phyloP scores from a whole-genome alignment of 164 flowering plant genomes.

The Houttuynia cordata region DNA sequence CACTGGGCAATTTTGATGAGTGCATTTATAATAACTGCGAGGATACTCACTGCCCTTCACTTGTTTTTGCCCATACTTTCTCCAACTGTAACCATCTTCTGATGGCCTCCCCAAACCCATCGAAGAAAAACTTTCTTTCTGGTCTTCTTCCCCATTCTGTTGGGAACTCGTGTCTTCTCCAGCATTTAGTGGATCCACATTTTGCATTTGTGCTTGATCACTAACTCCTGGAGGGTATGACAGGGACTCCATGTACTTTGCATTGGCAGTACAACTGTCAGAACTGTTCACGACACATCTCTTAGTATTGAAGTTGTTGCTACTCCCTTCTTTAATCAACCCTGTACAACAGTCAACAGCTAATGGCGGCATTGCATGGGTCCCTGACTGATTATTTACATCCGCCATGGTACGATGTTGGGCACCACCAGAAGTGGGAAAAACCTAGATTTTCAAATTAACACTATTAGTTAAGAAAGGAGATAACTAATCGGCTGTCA shows the following conservation, averaged over 20 bases:
- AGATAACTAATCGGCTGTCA: too few species aligned
- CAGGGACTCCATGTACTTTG: constrained; percentile 10
- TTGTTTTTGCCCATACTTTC: constrained; percentile 88
- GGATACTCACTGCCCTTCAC: constrained; percentile 83
- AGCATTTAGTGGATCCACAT: constrained; percentile 13
- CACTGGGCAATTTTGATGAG: constrained; percentile 57
- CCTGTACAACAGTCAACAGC: constrained; percentile 25
- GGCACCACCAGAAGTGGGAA: neutral
- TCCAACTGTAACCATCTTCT: constrained; percentile 79
- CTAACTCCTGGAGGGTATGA: constrained; percentile 9
- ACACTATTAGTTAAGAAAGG: neutral
- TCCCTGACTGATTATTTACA: constrained; percentile 13
- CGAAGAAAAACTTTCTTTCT: constrained; percentile 23
- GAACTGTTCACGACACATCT: constrained; percentile 13
- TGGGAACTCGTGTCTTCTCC: constrained; percentile 22
- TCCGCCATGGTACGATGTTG: constrained; percentile 17
- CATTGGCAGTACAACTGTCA: constrained; percentile 11
- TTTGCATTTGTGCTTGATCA: constrained; percentile 13
- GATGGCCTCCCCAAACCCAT: constrained; percentile 29
- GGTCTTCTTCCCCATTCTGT: constrained; percentile 24
- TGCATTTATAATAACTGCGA: constrained; percentile 80
- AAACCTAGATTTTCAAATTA: neutral
- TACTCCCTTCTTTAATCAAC: constrained; percentile 13
- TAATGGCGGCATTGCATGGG: constrained; percentile 15
- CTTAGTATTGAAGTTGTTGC: constrained; percentile 10